Evolutionary conservation across 2,329 filamentous ascomycete species (phyloP), one percentile per base, ranked within the genome.

Genomic region (Bertia moriformis): DNA sequence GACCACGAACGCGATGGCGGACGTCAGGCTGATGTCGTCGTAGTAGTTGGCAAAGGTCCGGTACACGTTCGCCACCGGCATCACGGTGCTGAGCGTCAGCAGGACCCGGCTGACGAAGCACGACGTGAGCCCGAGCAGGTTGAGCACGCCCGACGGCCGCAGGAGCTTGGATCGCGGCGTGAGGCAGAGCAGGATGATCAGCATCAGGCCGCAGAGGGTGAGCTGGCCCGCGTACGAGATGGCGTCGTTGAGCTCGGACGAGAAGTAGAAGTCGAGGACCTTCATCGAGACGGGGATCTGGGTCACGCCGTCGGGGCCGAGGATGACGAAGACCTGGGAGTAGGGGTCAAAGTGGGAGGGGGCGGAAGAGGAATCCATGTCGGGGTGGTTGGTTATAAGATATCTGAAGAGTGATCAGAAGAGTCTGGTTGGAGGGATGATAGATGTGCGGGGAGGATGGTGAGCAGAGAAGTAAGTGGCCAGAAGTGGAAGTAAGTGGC

Each of bases 201-300:
- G 61, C 49, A 86, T 71, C 43, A 80, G 58, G 41, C 78, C 45
- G 37, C 71, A 73, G 18, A 80, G 73, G 19, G 84, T 84, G 39
- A 87, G 65, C 53, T 89, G 83, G 14, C 69, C 60, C 39, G 72
- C 78, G 52, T 79, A 84, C 57, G 77, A 79, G 62, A 83, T 74
- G 51, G 52, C 53, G 18, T 59, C 53, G 48, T 53, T 58, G 44
- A 55, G 43, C 30, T 54, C 51, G 19, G 52, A 50, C 18, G 48
- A 44, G 43, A 54, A 56, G 38, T 53, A 47, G 18, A 37, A 29
- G 44, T 65, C 55, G 37, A 67, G 44, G 13, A 35, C 5, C 4
- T 43, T 12, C n/a, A 62, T 43, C 14, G 60, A 51, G 36, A 63
- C 42, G 4, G 46, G 39, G 41, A 61, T 48, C 12, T 46, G 40